A percentile compares a stretch with the other conserved stretches of the same genome.
Evolutionary conservation across 176 grass and related monocot species (phyloP).

Genomic region (Bothriochloa decipiens): DNA sequence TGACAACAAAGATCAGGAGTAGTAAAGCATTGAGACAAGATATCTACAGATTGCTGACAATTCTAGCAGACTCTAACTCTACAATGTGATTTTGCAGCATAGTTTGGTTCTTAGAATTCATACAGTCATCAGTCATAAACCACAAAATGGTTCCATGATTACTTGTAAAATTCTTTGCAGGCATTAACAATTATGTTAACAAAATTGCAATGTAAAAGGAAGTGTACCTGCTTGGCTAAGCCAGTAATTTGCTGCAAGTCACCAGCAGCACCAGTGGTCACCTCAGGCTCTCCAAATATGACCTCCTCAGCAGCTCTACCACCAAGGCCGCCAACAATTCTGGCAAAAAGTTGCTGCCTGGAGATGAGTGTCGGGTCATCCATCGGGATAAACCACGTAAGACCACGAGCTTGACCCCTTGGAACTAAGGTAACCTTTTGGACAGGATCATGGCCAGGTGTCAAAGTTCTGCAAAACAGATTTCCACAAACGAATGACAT

Average conservation of each 20-base stretch:
- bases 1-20: background rate
- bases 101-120: background rate
- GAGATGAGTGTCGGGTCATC: constrained; percentile 96
- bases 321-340: constrained; percentile 95
- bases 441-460: constrained; percentile 90
- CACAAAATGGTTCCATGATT: constrained; percentile 8
- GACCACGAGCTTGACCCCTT: constrained; percentile 93
- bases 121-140: background rate
- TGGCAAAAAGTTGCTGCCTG: constrained; percentile 93
- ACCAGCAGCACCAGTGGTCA: constrained; percentile 97
- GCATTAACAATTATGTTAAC: background rate
- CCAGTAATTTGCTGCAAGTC: constrained; percentile 98
- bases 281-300: constrained; percentile 97
- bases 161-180: background rate
- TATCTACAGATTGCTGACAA: background rate
- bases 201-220: background rate
- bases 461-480: constrained; percentile 82
- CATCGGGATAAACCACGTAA: constrained; percentile 98
- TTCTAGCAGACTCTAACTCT: background rate
- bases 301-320: constrained; percentile 93
- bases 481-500: constrained; percentile 31
- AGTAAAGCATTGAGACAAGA: background rate
- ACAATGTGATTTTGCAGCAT: background rate
- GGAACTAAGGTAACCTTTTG: constrained; percentile 97
- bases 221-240: constrained; percentile 89